Percentiles rank a stretch among this genome's conserved stretches.
Evolutionary conservation across 805 yeast genomes (phyloP).

Genomic region (Wickerhamomyces bovis): DNA sequence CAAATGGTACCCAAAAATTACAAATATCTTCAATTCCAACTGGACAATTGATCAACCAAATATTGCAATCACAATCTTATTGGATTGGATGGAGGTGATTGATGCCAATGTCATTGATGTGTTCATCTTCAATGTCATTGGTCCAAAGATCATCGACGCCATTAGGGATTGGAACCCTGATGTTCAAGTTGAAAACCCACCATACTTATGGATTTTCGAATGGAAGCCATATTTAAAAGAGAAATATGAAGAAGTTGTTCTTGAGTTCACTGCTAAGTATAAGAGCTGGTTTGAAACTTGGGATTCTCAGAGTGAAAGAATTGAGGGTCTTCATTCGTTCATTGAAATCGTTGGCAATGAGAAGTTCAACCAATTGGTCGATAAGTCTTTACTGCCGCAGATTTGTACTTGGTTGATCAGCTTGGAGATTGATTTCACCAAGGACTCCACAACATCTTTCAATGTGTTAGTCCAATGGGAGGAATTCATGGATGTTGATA

Average conservation of each 20-base stretch:
- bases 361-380: conserved; percentile 15
- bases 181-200: conserved; percentile 7
- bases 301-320: conserved; percentile 3
- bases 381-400: conserved; percentile 18
- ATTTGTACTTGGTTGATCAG: conserved; percentile 6
- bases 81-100: conserved; percentile 36
- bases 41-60: conserved; percentile 38
- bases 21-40: conserved; percentile 19
- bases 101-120: conserved; percentile 25
- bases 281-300: conserved; percentile 16
- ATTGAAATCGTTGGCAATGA: conserved; percentile 28
- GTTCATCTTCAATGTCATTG: conserved; percentile 27
- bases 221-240: conserved; percentile 29
- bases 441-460: not conserved
- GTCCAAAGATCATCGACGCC: conserved; percentile 31
- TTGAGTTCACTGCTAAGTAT: conserved; percentile 21
- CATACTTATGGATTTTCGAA: conserved; percentile 31
- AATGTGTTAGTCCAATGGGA: not conserved
- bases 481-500: not conserved
- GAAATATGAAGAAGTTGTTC: conserved; percentile 13
- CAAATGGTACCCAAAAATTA: conserved; percentile 31
- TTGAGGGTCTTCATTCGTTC: conserved; percentile 26
- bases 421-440: not conserved
- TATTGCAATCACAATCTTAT: conserved; percentile 31
- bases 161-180: conserved; percentile 31